Evolutionary conservation across 1,139 yeast genomes (phyloP), one percentile per base, ranked within the genome.

Genomic region (Protomyces macrosporus): DNA sequence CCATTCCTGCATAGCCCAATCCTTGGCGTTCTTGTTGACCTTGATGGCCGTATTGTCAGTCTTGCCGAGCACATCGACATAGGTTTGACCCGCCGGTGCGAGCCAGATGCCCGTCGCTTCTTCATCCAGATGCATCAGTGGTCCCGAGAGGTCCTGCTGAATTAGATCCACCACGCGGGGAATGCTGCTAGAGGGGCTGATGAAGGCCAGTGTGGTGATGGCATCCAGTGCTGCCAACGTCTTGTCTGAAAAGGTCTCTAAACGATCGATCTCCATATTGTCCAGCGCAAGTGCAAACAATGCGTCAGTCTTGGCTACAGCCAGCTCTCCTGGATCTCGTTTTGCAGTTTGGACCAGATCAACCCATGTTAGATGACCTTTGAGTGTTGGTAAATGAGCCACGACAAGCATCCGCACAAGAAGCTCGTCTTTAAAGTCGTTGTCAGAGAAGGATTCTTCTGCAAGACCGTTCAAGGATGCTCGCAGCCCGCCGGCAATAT

Each of bases 1-100:
- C 98, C 98, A 93, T 71, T 88, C 85, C 67, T 83, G 79, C 14
- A 90, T 88, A 70, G 88, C 96, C 72, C 88, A 89, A 71, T 90
- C 97, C 71, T 84, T 89, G 3, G 87, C 76, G 72, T 88, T 88
- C 36, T 55, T 48, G 30, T 59, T 50, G n/a, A 53, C 39, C 34
- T 33, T 34, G 33, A 35, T 33, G 12, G 74, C 74, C 45, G 74
- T 74, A 33, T 71, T 72, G 57, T 78, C 77, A 54, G 76, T 76
- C 12, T 76, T 72, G 33, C 77, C 78, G 60, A 88, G 76, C 2
- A 88, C 85, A 70, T 88, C 84, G 30, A 85, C 76, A 0, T 88
- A 95, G 63, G 89, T 75, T 65, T 82, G 84, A 6, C 91, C 95
- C 60, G 85, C 91, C 0, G 78, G 73, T 5, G 86, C 86, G 50